Conservation (phyloP, 371 early-diverging fungal genomes). For the Umbelopsis sp. region DNA sequence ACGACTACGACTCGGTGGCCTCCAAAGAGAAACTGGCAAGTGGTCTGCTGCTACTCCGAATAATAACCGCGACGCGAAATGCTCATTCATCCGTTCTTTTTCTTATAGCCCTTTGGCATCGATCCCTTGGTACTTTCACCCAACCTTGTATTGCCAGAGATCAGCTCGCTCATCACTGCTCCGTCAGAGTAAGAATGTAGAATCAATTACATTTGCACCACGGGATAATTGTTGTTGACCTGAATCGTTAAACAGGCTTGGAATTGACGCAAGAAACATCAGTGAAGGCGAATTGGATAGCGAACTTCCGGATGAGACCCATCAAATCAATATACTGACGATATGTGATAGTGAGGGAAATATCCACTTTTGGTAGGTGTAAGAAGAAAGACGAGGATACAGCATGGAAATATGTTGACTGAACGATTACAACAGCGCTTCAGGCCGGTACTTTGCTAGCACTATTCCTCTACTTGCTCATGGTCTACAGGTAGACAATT, state of each 20-base stretch:
- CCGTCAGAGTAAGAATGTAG: conserved; percentile 12
- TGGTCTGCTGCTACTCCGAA: background rate
- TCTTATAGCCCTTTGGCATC: background rate
- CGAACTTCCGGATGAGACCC: conserved; percentile 15
- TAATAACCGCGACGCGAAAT: background rate
- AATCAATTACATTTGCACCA: background rate
- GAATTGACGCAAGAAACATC: background rate
- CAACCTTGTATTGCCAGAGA: conserved; percentile 8
- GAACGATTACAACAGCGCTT: background rate
- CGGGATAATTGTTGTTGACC: background rate
- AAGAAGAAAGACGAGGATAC: background rate
- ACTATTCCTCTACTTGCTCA: conserved; percentile 7
- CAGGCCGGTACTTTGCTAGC: background rate
- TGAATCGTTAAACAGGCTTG: background rate
- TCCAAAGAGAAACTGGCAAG: conserved; percentile 12
- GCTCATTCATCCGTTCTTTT: background rate
- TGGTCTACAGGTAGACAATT: background rate
- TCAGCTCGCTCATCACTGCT: conserved; percentile 13
- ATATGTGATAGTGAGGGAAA: conserved; percentile 27
- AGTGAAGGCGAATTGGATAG: conserved; percentile 16
- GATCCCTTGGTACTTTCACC: background rate
- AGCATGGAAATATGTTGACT: background rate
- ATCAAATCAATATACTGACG: conserved; percentile 23
- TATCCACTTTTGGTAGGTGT: conserved; percentile 26
- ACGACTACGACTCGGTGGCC: background rate